These are phyloP conservation scores for Dipodascopsis tothii DNA, from an alignment of 805 yeast species.

Conservation along the genomic window DNA sequence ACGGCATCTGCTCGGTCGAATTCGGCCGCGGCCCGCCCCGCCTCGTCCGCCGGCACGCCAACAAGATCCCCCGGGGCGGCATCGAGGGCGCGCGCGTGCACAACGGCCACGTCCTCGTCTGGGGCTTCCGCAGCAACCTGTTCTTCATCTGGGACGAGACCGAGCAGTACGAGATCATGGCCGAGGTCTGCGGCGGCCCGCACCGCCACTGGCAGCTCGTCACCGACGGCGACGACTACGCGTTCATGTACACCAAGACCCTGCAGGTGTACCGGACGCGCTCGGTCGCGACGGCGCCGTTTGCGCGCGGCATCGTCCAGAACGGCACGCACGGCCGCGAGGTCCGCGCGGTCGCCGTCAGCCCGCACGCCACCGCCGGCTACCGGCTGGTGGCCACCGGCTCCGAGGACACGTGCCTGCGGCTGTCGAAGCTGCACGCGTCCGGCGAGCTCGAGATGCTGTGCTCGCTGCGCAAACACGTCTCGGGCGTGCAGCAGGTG, in stretches of 20 bases:
- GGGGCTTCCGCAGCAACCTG: conserved; percentile 74
- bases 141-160: conserved; percentile 82
- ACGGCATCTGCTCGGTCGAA: conserved; percentile 8
- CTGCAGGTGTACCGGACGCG: conserved; percentile 15
- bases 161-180: conserved; percentile 57
- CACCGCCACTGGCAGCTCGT: conserved; percentile 72
- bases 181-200: conserved; percentile 81
- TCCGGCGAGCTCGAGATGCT: conserved; percentile 41
- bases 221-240: conserved; percentile 30
- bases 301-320: conserved; percentile 31
- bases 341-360: conserved; percentile 64
- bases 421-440: conserved; percentile 35
- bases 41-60: conserved; percentile 42
- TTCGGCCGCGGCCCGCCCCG: background rate
- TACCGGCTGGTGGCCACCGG: conserved; percentile 55
- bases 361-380: conserved; percentile 32
- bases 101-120: conserved; percentile 46
- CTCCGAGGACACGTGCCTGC: conserved; percentile 80
- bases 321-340: conserved; percentile 89
- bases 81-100: conserved; percentile 53
- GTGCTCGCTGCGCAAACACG: conserved; percentile 71
- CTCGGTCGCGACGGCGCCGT: conserved; percentile 33
- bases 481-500: conserved; percentile 78
- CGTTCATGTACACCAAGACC: conserved; percentile 55
- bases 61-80: conserved; percentile 65